Conservation (phyloP, 768 basidiomycete genomes). For the Xerocomellus dryophilus region DNA sequence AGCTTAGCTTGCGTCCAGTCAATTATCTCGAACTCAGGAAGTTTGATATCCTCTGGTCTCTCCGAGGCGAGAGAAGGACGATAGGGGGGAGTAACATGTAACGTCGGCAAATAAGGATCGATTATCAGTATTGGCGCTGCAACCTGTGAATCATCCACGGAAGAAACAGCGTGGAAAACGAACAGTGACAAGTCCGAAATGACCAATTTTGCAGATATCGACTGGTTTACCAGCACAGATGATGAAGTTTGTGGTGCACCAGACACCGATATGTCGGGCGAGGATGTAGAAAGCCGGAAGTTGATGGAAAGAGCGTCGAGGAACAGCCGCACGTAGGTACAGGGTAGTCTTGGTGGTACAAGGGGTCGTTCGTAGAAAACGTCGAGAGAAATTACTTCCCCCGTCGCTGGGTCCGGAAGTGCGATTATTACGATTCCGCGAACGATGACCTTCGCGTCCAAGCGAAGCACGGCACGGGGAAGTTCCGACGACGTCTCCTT, state of each 20-base stretch:
- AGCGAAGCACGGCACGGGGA: conserved; percentile 25
- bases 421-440: conserved; percentile 51
- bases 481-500: conserved; percentile 13
- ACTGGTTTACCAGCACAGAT: neutral
- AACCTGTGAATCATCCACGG: conserved; percentile 19
- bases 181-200: conserved; percentile 57
- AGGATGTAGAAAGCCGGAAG: conserved; percentile 11
- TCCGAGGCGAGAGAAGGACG: conserved; percentile 37
- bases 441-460: conserved; percentile 35
- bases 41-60: conserved; percentile 21
- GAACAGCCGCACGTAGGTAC: conserved; percentile 53
- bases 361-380: conserved; percentile 59
- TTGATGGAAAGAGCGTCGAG: conserved; percentile 37
- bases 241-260: neutral
- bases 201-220: conserved; percentile 17
- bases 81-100: conserved; percentile 47
- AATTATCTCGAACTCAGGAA: conserved; percentile 56
- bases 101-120: conserved; percentile 61
- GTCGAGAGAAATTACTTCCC: conserved; percentile 17
- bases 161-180: conserved; percentile 37
- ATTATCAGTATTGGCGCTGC: conserved; percentile 71
- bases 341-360: conserved; percentile 48
- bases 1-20: conserved; percentile 59
- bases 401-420: conserved; percentile 32
- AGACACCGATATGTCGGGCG: conserved; percentile 3